Conservation (phyloP, 768 basidiomycete genomes). For the Lactarius indigo region DNA sequence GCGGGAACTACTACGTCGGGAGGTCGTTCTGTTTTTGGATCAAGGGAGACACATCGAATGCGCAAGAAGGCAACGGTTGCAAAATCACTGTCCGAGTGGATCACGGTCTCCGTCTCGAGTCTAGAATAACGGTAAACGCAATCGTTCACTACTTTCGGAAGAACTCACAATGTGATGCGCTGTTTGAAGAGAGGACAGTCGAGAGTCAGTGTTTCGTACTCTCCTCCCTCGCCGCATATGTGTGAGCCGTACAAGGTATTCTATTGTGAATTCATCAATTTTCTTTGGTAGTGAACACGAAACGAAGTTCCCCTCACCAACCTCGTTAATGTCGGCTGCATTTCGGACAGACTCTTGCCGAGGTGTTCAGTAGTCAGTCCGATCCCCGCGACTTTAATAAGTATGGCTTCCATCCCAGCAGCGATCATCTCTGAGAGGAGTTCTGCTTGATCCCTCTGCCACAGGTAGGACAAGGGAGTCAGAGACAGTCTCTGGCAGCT, state of each 20-base stretch:
- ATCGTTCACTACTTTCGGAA: not conserved
- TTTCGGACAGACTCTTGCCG: conserved; percentile 66
- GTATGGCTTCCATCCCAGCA: conserved; percentile 70
- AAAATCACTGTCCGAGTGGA: conserved; percentile 77
- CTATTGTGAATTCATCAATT: conserved; percentile 36
- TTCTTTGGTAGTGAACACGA: not conserved
- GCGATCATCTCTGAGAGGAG: conserved; percentile 84
- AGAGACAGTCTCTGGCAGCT: conserved; percentile 81
- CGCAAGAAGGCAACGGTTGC: conserved; percentile 90
- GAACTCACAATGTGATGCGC: conserved; percentile 63
- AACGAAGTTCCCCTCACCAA: conserved; percentile 48
- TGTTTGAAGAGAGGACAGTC: conserved; percentile 87
- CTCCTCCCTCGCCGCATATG: conserved; percentile 96
- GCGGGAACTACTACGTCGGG: conserved; percentile 42
- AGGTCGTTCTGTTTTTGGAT: conserved; percentile 42
- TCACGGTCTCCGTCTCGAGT: conserved; percentile 62
- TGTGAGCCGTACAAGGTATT: conserved; percentile 84
- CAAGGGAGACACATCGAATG: conserved; percentile 64
- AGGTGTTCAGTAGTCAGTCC: conserved; percentile 78
- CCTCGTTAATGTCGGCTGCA: conserved; percentile 67
- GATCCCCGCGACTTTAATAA: conserved; percentile 96
- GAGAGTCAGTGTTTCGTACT: conserved; percentile 92
- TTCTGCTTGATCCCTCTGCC: conserved; percentile 89
- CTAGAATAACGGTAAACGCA: conserved; percentile 35
- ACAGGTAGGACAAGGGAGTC: conserved; percentile 82